Conservation (phyloP, 768 basidiomycete species). For the Mycena vulgaris region DNA sequence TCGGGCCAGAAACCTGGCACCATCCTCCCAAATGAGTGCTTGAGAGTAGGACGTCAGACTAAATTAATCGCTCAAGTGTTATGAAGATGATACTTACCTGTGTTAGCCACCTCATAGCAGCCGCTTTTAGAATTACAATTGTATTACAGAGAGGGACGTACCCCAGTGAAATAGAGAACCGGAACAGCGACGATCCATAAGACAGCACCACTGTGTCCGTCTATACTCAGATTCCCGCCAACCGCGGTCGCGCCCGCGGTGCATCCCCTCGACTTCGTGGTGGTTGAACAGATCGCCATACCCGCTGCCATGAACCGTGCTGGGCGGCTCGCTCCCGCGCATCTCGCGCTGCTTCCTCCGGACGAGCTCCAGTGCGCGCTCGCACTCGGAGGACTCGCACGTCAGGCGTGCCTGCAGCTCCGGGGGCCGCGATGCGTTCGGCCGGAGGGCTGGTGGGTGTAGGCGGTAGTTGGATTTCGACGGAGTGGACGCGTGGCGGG, state of each 20-base stretch:
- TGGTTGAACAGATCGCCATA: slow-evolving; percentile 83
- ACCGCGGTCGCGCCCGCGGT: slow-evolving; percentile 60
- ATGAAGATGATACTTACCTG: no score
- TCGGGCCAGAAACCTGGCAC: no score
- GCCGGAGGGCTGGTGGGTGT: slow-evolving; percentile 33
- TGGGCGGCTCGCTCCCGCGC: slow-evolving; percentile 78
- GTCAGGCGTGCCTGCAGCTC: slow-evolving; percentile 71
- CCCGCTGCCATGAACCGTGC: slow-evolving; percentile 72
- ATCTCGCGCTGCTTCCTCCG: slow-evolving; percentile 75
- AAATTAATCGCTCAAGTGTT: no score
- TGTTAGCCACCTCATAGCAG: no score
- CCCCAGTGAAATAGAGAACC: no score
- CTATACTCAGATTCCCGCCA: slow-evolving; percentile 7
- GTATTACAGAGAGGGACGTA: no score
- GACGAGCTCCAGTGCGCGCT: slow-evolving; percentile 80
- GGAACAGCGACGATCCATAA: no score
- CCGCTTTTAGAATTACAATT: no score
- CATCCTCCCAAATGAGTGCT: no score
- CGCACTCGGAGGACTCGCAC: slow-evolving; percentile 84
- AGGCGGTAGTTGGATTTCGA: slow-evolving; percentile 45
- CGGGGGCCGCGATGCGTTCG: slow-evolving; percentile 48
- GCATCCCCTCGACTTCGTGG: slow-evolving; percentile 80
- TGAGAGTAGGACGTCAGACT: no score
- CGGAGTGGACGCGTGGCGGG: slow-evolving; percentile 48
- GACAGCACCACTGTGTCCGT: slow-evolving; percentile 16